A percentile compares a stretch with the other conserved stretches of the same genome.
Evolutionary conservation across 2,329 filamentous ascomycete genomes (phyloP).

Genomic region (Hypoxylon sp.): DNA sequence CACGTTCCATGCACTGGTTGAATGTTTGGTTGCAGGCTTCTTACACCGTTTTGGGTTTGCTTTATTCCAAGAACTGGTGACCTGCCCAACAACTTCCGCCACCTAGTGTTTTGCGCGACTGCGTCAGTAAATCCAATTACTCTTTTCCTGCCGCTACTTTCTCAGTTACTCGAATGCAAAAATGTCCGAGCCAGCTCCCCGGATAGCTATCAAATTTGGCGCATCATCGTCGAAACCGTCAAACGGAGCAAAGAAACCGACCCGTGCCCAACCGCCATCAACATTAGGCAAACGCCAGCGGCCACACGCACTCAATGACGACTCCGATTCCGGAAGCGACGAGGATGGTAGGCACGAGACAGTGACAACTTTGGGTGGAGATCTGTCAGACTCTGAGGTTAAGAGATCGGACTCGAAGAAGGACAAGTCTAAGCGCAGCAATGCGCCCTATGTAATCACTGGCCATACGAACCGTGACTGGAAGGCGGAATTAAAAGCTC

Average conservation of each 20-base stretch:
- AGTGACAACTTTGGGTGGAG: constrained; percentile 54
- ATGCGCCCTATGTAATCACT: constrained; percentile 49
- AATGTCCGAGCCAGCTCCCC: constrained; percentile 58
- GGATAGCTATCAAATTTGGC: constrained; percentile 67
- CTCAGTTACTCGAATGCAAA: constrained; percentile 17
- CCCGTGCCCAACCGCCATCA: constrained; percentile 57
- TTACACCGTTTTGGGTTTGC: neutral
- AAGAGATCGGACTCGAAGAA: constrained; percentile 33
- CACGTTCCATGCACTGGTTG: neutral
- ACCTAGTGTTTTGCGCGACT: neutral
- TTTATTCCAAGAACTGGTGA: neutral
- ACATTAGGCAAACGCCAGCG: constrained; percentile 66
- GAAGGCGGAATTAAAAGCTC: constrained; percentile 52
- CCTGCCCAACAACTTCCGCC: neutral
- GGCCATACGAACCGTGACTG: constrained; percentile 55
- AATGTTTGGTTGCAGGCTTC: neutral
- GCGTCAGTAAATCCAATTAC: neutral
- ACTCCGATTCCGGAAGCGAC: constrained; percentile 61
- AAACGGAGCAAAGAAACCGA: constrained; percentile 50
- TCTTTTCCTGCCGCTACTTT: neutral
- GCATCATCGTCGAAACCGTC: constrained; percentile 51
- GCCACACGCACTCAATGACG: constrained; percentile 59
- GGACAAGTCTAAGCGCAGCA: constrained; percentile 35
- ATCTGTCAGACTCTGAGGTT: constrained; percentile 47
- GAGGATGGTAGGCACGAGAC: constrained; percentile 49